These are phyloP conservation scores for Alternaria viburni DNA, from an alignment of 2,329 filamentous ascomycete genomes.

Conservation along the genomic window DNA sequence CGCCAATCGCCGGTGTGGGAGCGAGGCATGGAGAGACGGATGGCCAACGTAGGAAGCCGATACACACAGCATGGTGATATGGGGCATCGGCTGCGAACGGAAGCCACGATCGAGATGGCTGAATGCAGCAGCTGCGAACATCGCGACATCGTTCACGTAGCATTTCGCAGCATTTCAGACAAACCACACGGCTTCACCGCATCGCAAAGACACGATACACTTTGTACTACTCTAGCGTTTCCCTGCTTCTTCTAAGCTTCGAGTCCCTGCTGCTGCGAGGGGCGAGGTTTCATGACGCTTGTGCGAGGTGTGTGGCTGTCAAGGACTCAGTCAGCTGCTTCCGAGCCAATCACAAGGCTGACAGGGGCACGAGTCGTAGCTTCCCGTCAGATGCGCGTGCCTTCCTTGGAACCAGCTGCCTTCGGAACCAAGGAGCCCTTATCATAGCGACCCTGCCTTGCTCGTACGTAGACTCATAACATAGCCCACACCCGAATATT, in stretches of 20 bases:
- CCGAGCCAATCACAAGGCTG: constrained; percentile 19
- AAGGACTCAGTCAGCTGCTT: constrained; percentile 19
- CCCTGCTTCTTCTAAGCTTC: constrained; percentile 19
- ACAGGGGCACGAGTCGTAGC: constrained; percentile 22
- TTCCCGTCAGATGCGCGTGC: constrained; percentile 26
- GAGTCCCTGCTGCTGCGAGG: constrained; percentile 12
- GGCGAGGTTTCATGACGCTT: constrained; percentile 18
- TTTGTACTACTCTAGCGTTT: not conserved
- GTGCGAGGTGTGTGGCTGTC: constrained; percentile 11
- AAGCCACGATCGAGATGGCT: constrained; percentile 11
- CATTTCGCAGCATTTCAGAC: not conserved
- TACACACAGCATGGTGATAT: constrained; percentile 12
- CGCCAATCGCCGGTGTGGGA: constrained; percentile 37
- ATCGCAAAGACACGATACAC: not conserved
- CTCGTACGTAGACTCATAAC: constrained; percentile 2
- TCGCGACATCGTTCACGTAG: not conserved
- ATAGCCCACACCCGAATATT: constrained; percentile 13
- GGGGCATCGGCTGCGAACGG: constrained; percentile 39
- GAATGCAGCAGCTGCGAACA: not conserved
- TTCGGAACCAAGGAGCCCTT: constrained; percentile 20
- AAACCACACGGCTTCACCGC: not conserved
- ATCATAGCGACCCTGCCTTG: constrained; percentile 15
- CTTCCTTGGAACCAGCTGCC: constrained; percentile 27
- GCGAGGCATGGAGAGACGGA: constrained; percentile 36
- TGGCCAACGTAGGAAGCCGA: constrained; percentile 18